Conservation (phyloP, 192 early-diverging fungal genomes). For the Physocladia obscura region DNA sequence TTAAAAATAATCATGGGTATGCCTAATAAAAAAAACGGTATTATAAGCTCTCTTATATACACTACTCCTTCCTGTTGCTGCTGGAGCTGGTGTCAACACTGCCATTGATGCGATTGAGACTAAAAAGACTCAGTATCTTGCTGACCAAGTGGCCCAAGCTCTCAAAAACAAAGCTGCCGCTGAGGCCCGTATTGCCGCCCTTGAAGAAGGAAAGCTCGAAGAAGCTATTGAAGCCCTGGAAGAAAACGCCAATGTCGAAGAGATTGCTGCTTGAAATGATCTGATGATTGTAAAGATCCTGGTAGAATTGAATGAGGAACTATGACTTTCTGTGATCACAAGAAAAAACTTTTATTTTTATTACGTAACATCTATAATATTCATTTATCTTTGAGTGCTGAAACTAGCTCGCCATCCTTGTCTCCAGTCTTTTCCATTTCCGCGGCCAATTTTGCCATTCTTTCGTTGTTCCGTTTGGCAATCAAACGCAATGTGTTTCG, state of each 20-base stretch:
- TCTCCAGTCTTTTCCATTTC: no score
- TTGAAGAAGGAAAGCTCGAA: constrained; percentile 39
- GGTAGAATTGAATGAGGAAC: no score
- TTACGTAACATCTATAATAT: no score
- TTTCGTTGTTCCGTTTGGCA: constrained; percentile 36
- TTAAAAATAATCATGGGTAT: no score
- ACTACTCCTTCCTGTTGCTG: no score
- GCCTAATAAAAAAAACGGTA: no score
- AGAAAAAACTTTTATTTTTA: no score
- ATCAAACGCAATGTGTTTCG: constrained; percentile 37
- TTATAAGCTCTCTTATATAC: no score
- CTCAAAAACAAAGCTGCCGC: constrained; percentile 85
- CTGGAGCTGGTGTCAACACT: constrained; percentile 58
- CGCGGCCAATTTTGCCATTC: constrained; percentile 31
- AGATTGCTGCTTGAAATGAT: constrained; percentile 6
- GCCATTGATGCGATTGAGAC: constrained; percentile 72
- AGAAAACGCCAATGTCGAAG: constrained; percentile 16
- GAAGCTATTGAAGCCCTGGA: constrained; percentile 19
- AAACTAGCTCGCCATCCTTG: no score
- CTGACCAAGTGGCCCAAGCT: constrained; percentile 75
- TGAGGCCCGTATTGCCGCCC: constrained; percentile 77
- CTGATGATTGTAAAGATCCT: no score
- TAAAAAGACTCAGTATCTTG: constrained; percentile 70
- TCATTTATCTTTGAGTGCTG: no score
- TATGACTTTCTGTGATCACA: no score